Base-by-base conservation (phyloP, 768 basidiomycete species). In the Mycena belliarum region DNA sequence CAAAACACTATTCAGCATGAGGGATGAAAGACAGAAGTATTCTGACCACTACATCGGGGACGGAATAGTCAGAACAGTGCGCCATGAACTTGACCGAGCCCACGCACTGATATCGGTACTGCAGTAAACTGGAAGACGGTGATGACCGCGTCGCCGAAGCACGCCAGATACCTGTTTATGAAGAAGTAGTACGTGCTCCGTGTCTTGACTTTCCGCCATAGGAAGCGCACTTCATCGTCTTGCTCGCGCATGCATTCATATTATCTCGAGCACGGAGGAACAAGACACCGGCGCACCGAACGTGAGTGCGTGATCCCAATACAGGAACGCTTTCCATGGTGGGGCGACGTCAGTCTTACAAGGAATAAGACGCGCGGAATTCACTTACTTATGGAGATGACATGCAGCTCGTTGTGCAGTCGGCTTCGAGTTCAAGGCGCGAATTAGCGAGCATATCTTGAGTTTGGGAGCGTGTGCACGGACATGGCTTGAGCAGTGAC, bases 221-320 rank as follows among this genome's bases (percentile, higher is more conserved):
- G 54, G 18, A 51, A 52, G 9, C 45, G 53, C 15, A 55, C 37
- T 61, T 61, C 59, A 26, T 60, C 59, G 32, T 32, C 55, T 61
- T 18, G 23, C 7, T 25, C 16, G 23, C 16, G 12, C 7, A 26
- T 24, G 8, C 6, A 6, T 18, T 25, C 6, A 6, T 10, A 28
- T 16, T 4, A 16, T 41, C 6, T n/a, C n/a, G n/a, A n/a, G 9
- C 3, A 40, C 5, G 29, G n/a, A 28, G 29, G 29, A 32, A 6
- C 46, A 48, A 8, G 16, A 29, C 15, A 15, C 18, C 53, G 25
- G 28, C 53, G 35, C 29, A 60, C 59, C n/a, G 15, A 55, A 55
- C 21, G 53, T 55, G 18, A 60, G 0, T 18, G 23, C 24, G 35
- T 60, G 53, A 43, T 60, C 59, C 43, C 49, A 52, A 45, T 51